These are phyloP conservation scores for Eremochloa ophiuroides DNA, from an alignment of 176 grass and related monocot species.

Conservation along the genomic window DNA sequence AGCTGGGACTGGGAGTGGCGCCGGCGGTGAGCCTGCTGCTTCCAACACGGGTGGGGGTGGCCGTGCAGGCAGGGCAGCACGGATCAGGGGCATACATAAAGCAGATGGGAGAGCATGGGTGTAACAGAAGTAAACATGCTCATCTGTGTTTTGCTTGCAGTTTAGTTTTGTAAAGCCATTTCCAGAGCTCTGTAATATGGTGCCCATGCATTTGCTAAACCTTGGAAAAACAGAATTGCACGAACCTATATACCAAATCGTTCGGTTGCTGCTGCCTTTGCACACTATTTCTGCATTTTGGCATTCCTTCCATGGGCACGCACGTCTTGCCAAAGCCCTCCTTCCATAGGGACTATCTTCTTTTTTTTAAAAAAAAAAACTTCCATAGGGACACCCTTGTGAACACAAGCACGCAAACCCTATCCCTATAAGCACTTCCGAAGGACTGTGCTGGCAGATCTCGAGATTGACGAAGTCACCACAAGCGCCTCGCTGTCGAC, in stretches of 20 bases:
- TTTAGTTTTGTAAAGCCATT: not conserved
- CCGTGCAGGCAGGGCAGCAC: not conserved
- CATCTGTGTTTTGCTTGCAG: not conserved
- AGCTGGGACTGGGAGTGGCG: not conserved
- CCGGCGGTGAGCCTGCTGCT: not conserved
- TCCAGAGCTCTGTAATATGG: not conserved
- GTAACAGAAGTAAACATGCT: not conserved
- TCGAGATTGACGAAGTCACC: too few relatives aligned
- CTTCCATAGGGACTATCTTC: too few relatives aligned
- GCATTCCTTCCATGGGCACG: too few relatives aligned
- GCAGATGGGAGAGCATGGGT: not conserved
- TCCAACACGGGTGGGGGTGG: not conserved
- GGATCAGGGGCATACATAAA: conserved; percentile 3
- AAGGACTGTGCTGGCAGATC: too few relatives aligned
- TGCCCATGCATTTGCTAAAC: not conserved
- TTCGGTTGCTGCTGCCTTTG: not conserved
- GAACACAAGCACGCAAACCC: too few relatives aligned
- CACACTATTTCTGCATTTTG: not conserved
- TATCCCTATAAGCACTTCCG: too few relatives aligned
- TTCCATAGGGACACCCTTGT: too few relatives aligned
- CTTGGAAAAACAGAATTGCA: not conserved
- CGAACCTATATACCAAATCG: not conserved
- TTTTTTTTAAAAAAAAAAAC: too few relatives aligned
- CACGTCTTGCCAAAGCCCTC: not conserved
- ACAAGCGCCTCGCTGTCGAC: too few relatives aligned